phyloP scores from a whole-genome alignment of 148 eudicot species.

The Chenopodium quinoa region DNA sequence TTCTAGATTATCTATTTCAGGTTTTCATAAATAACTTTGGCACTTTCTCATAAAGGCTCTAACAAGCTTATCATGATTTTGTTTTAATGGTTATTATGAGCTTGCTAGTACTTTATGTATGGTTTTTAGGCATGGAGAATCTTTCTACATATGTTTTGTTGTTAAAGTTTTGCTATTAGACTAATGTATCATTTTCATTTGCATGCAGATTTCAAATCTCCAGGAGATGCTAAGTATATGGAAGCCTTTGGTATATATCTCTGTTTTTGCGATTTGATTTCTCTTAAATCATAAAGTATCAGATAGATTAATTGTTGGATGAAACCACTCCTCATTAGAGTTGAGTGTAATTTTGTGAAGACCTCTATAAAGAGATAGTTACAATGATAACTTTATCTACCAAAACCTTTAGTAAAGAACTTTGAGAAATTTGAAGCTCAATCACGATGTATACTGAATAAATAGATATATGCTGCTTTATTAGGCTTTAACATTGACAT shows the following conservation, averaged over 20 bases:
- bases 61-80: not conserved
- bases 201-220: constrained; percentile 69
- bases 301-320: not conserved
- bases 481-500: not conserved
- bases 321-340: not conserved
- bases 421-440: not conserved
- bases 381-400: not conserved
- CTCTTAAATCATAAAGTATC: not conserved
- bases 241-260: constrained; percentile 71
- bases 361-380: not conserved
- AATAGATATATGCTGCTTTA: not conserved
- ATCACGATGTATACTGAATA: not conserved
- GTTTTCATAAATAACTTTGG: constrained; percentile 31
- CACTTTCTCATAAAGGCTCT: not conserved
- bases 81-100: not conserved
- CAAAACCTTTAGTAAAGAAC: not conserved
- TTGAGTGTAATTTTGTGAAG: not conserved
- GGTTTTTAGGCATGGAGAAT: not conserved
- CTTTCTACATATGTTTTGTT: constrained; percentile 10
- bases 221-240: constrained; percentile 67
- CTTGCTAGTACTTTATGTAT: no score
- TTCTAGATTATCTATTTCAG: constrained; percentile 60
- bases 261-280: not conserved
- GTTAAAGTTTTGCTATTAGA: not conserved
- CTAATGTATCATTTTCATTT: constrained; percentile 9